These are phyloP conservation scores for Musa itinerans DNA, from an alignment of 176 grass and related monocot genomes.

Conservation along the genomic window DNA sequence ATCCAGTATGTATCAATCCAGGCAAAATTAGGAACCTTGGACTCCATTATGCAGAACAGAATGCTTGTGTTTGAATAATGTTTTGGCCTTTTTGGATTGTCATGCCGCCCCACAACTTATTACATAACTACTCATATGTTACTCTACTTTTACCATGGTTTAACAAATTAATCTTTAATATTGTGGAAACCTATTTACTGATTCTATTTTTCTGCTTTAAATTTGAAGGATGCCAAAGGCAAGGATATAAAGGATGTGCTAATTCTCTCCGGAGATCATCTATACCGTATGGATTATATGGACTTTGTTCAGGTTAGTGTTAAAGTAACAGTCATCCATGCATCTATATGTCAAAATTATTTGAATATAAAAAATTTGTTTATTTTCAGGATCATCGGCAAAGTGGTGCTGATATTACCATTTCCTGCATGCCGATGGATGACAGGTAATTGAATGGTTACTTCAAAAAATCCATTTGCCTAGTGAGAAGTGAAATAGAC, in stretches of 20 bases:
- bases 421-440: constrained; percentile 74
- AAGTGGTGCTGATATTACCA: constrained; percentile 76
- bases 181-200: too few relatives aligned
- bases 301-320: constrained; percentile 69
- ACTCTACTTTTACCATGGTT: too few relatives aligned
- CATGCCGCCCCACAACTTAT: too few relatives aligned
- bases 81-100: too few relatives aligned
- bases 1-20: too few relatives aligned
- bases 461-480: not conserved
- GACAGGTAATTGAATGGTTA: constrained; percentile 31
- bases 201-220: not conserved
- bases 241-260: constrained; percentile 81
- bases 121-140: too few relatives aligned
- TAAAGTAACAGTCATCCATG: not conserved
- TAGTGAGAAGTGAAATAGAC: not conserved
- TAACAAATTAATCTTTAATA: too few relatives aligned
- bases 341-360: constrained; percentile 10
- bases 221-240: constrained; percentile 54
- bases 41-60: too few relatives aligned
- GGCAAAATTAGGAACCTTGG: too few relatives aligned
- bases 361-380: constrained; percentile 1
- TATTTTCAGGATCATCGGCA: constrained; percentile 54
- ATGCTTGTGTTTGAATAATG: too few relatives aligned
- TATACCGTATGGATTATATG: constrained; percentile 88
- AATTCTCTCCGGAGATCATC: constrained; percentile 88